These are phyloP conservation scores for Scenedesmus sp. DNA, from an alignment of 163 green algal species.

Conservation along the genomic window DNA sequence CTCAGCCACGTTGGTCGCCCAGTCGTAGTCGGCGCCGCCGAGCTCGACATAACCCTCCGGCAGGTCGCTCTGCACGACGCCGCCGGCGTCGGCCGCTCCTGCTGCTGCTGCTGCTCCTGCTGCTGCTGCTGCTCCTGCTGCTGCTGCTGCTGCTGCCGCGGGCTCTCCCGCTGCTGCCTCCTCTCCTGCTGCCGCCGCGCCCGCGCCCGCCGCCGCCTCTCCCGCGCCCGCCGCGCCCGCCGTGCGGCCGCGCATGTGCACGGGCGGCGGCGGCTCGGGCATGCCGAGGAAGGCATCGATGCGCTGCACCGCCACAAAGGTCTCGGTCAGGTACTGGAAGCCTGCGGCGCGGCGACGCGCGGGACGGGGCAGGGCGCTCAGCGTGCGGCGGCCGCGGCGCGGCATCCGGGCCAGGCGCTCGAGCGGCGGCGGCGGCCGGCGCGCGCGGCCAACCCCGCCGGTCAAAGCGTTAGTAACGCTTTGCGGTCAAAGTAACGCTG, in stretches of 20 bases:
- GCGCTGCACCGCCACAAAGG: conserved; percentile 65
- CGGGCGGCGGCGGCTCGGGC: conserved; percentile 67
- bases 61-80: background rate
- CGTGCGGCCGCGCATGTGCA: conserved; percentile 39
- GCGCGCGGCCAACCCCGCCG: too few relatives aligned
- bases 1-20: conserved; percentile 45
- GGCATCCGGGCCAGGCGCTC: too few relatives aligned
- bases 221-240: background rate
- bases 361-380: too few relatives aligned
- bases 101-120: conserved; percentile 5
- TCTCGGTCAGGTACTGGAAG: conserved; percentile 69
- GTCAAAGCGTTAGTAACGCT: too few relatives aligned
- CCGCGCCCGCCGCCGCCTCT: conserved; percentile 2
- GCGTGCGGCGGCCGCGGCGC: too few relatives aligned
- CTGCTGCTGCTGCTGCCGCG: background rate
- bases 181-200: background rate
- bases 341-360: too few relatives aligned
- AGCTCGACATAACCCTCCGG: conserved; percentile 51
- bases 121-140: background rate
- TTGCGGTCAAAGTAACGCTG: too few relatives aligned
- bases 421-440: too few relatives aligned
- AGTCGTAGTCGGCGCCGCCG: conserved; percentile 63
- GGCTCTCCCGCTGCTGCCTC: background rate
- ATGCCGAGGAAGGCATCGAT: conserved; percentile 74
- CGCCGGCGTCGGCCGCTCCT: background rate